Conservation (phyloP, 345 rosid genomes). For the Citrus australasica region DNA sequence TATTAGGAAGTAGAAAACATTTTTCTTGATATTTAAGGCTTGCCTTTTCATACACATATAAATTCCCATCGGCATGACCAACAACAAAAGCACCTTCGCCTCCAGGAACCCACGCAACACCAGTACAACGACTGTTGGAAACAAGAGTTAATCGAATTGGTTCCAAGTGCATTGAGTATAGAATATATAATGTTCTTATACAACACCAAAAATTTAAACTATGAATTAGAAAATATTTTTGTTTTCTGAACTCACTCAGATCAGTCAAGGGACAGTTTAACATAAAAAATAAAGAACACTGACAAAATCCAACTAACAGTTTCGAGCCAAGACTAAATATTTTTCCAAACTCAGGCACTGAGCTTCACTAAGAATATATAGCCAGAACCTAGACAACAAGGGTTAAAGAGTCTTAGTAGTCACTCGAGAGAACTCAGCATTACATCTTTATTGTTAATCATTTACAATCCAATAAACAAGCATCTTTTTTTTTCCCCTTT, state of each 20-base stretch:
- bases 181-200: background rate
- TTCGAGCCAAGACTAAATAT: background rate
- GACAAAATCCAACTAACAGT: background rate
- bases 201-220: background rate
- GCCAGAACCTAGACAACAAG: background rate
- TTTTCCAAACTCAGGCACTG: background rate
- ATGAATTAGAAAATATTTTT: background rate
- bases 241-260: background rate
- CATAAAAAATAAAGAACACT: background rate
- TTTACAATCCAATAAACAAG: background rate
- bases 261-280: background rate
- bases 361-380: background rate
- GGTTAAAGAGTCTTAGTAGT: background rate
- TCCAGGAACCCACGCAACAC: constrained; percentile 96
- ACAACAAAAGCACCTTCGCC: constrained; percentile 92
- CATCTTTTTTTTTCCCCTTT: fast-evolving
- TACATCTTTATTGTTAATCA: background rate
- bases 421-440: background rate
- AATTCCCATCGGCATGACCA: constrained; percentile 97
- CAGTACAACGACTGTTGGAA: constrained; percentile 78
- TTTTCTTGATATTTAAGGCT: constrained; percentile 29
- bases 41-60: constrained; percentile 96
- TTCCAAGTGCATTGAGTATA: background rate
- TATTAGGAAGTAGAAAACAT: constrained; percentile 1
- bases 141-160: constrained; percentile 15